Conservation (phyloP, 2,329 filamentous ascomycete genomes). For the Podosphaera aphanis region DNA sequence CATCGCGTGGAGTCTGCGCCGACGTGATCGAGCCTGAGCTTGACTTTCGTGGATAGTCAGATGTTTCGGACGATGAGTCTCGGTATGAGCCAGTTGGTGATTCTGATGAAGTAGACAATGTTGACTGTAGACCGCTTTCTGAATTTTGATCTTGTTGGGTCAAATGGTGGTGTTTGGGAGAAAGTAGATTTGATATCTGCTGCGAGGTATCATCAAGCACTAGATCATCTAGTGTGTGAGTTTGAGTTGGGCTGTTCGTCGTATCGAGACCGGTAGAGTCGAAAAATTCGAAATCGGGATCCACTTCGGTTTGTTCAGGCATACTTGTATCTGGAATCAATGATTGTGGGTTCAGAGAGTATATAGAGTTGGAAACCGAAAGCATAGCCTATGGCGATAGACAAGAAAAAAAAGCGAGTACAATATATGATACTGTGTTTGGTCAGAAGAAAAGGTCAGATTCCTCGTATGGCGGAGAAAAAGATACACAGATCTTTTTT, state of each 20-base stretch:
- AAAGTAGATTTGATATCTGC: slow-evolving; percentile 8
- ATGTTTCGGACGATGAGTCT: slow-evolving; percentile 29
- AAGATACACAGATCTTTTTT: too few relatives aligned
- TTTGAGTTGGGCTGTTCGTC: slow-evolving; percentile 13
- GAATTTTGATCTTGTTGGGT: slow-evolving; percentile 2
- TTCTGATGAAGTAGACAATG: slow-evolving; percentile 12
- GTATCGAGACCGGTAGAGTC: slow-evolving; percentile 15
- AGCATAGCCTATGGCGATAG: slow-evolving; percentile 11
- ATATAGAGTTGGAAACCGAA: slow-evolving; percentile 10
- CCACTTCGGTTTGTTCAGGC: slow-evolving; percentile 14
- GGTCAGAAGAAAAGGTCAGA: too few relatives aligned
- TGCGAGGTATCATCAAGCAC: slow-evolving; percentile 10
- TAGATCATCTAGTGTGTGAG: slow-evolving; percentile 14
- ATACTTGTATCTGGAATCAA: slow-evolving; percentile 17
- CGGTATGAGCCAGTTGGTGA: slow-evolving; percentile 20
- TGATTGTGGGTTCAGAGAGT: slow-evolving; percentile 15
- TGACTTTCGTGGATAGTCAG: slow-evolving; percentile 24
- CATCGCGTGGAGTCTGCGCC: slow-evolving; percentile 19
- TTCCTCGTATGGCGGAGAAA: too few relatives aligned
- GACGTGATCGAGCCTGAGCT: slow-evolving; percentile 25
- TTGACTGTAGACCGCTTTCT: slow-evolving; percentile 7
- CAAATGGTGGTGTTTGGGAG: background rate
- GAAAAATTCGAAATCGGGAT: slow-evolving; percentile 19
- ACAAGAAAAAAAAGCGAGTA: background rate
- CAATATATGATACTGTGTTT: too few relatives aligned